A percentile compares a stretch with the other conserved stretches of the same genome.
Evolutionary conservation across 768 basidiomycete genomes (phyloP).

Genomic region (Pulveroboletus sp.): DNA sequence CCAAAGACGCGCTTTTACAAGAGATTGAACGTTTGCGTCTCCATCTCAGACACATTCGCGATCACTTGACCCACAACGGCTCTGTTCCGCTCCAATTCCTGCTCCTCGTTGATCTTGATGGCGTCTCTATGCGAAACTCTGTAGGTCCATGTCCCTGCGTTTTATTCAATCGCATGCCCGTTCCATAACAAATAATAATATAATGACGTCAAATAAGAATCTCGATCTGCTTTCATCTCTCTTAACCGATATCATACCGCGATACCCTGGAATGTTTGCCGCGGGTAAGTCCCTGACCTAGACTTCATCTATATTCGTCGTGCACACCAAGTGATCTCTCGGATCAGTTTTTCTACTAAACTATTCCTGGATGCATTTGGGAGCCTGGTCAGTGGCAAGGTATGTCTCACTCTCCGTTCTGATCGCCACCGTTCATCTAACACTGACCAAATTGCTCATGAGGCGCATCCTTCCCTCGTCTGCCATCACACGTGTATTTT

Average conservation of each 20-base stretch:
- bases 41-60: conserved; percentile 51
- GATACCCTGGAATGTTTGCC: conserved; percentile 74
- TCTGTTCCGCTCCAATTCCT: conserved; percentile 61
- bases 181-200: conserved; percentile 3
- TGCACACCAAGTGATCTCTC: conserved; percentile 1
- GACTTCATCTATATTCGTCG: neutral
- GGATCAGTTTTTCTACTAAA: conserved; percentile 64
- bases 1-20: conserved; percentile 44
- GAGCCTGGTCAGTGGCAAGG: conserved; percentile 67
- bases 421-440: neutral
- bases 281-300: conserved; percentile 45
- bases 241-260: conserved; percentile 62
- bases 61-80: conserved; percentile 22
- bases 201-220: conserved; percentile 36
- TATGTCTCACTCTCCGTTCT: conserved; percentile 32
- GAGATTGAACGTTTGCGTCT: conserved; percentile 57
- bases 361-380: conserved; percentile 71
- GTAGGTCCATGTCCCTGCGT: conserved; percentile 39
- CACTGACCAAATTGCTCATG: conserved; percentile 3
- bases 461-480: conserved; percentile 63
- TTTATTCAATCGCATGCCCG: conserved; percentile 3
- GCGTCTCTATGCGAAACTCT: conserved; percentile 51
- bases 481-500: conserved; percentile 63
- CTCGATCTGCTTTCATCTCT: conserved; percentile 64
- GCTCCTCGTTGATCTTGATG: conserved; percentile 61